Percentiles rank a stretch among this genome's conserved stretches.
Conservation (phyloP, 805 yeast genomes). For the Saccharomycopsis oosterbeekiorum region DNA sequence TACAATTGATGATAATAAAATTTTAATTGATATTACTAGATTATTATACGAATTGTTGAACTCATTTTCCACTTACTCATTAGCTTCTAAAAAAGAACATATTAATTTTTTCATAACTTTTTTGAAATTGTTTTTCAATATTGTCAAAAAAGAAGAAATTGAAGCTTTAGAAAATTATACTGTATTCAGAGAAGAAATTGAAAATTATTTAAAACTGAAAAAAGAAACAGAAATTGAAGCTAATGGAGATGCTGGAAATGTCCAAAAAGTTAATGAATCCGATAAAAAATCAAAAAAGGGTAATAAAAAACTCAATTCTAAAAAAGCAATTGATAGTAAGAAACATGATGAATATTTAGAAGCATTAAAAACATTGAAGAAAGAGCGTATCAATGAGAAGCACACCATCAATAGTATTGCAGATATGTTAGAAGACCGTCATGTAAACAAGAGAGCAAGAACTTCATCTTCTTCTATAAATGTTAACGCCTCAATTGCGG, state of each 20-base stretch:
- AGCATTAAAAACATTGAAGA: background rate
- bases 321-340: background rate
- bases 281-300: background rate
- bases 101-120: conserved; percentile 1
- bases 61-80: conserved; percentile 10
- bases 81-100: conserved; percentile 1
- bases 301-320: background rate
- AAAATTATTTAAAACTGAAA: background rate
- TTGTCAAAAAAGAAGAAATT: conserved; percentile 9
- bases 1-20: conserved; percentile 51
- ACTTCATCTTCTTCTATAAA: background rate
- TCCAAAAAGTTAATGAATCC: background rate
- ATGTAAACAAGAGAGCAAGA: background rate
- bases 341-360: background rate
- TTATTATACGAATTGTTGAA: conserved; percentile 54
- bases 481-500: background rate
- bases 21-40: conserved; percentile 64
- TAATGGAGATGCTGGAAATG: background rate
- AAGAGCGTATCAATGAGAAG: background rate
- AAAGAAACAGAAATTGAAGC: background rate
- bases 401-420: background rate
- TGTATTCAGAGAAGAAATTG: conserved; percentile 1
- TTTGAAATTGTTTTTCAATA: conserved; percentile 1
- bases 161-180: conserved; percentile 2
- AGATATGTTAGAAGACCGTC: background rate